Conservation (phyloP, 768 basidiomycete species). For the Podaxis sp. region DNA sequence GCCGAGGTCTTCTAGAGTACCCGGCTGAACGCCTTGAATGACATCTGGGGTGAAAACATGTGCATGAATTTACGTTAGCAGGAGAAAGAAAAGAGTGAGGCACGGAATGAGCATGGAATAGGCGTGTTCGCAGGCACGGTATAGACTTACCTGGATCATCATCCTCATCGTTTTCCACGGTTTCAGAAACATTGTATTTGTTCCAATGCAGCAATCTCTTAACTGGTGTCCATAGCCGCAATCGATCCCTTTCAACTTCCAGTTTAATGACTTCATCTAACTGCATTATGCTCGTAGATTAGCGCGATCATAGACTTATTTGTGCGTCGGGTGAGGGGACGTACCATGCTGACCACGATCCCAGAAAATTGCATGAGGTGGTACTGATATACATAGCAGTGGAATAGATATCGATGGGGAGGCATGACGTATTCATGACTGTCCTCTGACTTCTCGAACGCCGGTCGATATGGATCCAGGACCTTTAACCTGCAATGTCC, state of each 20-base stretch:
- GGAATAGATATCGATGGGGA: slow-evolving; percentile 69
- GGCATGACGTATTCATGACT: slow-evolving; percentile 35
- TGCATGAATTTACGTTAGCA: neutral
- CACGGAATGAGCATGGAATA: neutral
- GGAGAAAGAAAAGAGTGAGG: neutral
- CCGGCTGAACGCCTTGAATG: slow-evolving; percentile 55
- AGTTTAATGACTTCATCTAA: slow-evolving; percentile 53
- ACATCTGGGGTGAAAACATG: slow-evolving; percentile 25
- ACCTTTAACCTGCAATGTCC: slow-evolving; percentile 37
- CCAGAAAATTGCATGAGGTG: slow-evolving; percentile 40
- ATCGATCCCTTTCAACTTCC: slow-evolving; percentile 43
- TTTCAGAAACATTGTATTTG: slow-evolving; percentile 44
- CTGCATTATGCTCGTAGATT: slow-evolving; percentile 34
- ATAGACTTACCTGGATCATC: slow-evolving; percentile 61
- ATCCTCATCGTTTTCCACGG: slow-evolving; percentile 51
- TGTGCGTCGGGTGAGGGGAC: slow-evolving; percentile 6
- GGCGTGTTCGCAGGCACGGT: neutral
- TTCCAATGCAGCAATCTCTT: slow-evolving; percentile 39
- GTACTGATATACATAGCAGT: slow-evolving; percentile 73
- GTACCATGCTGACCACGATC: slow-evolving; percentile 41
- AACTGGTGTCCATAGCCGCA: slow-evolving; percentile 59
- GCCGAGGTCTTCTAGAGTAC: slow-evolving; percentile 49
- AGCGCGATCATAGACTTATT: neutral
- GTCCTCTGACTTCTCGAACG: slow-evolving; percentile 35
- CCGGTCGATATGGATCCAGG: slow-evolving; percentile 58